These are phyloP conservation scores for Vinca minor DNA, from an alignment of 257 asterid species.

Conservation along the genomic window DNA sequence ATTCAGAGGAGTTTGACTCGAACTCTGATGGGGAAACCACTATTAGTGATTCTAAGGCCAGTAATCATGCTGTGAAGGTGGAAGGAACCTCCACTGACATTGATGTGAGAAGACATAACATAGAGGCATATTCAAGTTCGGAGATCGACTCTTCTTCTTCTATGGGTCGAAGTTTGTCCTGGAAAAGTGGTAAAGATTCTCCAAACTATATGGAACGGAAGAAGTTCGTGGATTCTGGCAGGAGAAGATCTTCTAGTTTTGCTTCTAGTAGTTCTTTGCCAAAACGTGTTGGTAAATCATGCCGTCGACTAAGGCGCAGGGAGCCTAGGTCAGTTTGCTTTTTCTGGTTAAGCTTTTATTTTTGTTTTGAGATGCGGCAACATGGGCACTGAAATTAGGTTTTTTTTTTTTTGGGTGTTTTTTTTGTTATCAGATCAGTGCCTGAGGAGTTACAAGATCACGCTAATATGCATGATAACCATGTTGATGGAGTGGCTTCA, in stretches of 20 bases:
- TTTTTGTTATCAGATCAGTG: constrained; percentile 36
- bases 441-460: constrained; percentile 37
- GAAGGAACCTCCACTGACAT: constrained; percentile 31
- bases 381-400: background rate
- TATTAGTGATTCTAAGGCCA: constrained; percentile 28
- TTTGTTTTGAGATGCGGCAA: background rate
- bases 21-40: constrained; percentile 54
- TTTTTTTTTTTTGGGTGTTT: no score
- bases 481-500: constrained; percentile 13
- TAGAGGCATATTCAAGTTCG: constrained; percentile 57
- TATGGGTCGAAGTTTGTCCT: constrained; percentile 70
- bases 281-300: constrained; percentile 73
- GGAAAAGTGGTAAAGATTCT: constrained; percentile 67
- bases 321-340: constrained; percentile 50
- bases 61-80: constrained; percentile 23
- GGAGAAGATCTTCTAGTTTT: constrained; percentile 53
- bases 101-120: constrained; percentile 34
- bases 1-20: constrained; percentile 61
- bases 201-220: constrained; percentile 45
- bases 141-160: constrained; percentile 70
- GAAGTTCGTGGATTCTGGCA: constrained; percentile 40
- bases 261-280: constrained; percentile 44
- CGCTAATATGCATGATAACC: constrained; percentile 17
- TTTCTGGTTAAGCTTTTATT: constrained; percentile 3
- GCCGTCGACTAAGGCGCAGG: constrained; percentile 68